Base-by-base conservation (phyloP, 768 basidiomycete species). In the Mycena belliarum region DNA sequence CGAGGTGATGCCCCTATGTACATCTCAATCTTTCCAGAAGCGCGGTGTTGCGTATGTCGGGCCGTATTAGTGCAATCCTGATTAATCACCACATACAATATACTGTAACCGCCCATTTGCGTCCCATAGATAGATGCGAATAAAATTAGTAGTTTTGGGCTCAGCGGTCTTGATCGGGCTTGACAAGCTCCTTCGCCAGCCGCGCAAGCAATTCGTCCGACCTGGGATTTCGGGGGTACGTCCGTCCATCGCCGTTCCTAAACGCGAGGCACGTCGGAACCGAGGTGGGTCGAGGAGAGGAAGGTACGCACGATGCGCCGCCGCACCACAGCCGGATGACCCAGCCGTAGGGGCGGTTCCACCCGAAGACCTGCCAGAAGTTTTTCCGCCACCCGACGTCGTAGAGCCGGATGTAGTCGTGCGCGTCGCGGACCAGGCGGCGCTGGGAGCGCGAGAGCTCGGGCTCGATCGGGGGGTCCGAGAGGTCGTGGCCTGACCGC, bases 351-450 rank as follows among this genome's bases (percentile, higher is more conserved):
- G 72, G 77, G 32, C 66, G 75, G 37, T 71, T 76, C 79, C 79
- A 86, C 11, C 88, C 89, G 57, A 91, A 79, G 2, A 84, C 83
- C 67, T 90, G 87, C 18, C 67, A 73, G 81, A 86, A 86, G 61
- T 94, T 94, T 60, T 72, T 78, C 45, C 79, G 75, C 83, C 84
- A 88, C 12, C 92, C 91, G 6, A 94, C 61, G 65, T 93, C 84
- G 65, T 93, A 94, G 21, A 89, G 44, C 14, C 78, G 79, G 26
- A 92, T 78, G 29, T 76, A 67, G 3, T 78, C 71, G 59, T 90
- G 87, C 14, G 87, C 88, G 24, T 82, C 78, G 59, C 77, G 82
- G 0, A 93, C 86, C 2, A 87, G 75, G 42, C 78, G 71, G 35
- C 91, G 80, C 69, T 94, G 91, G 4, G 69, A 64, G 56, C 76